Base-by-base conservation (phyloP, 345 rosid genomes). In the Alliaria petiolata region DNA sequence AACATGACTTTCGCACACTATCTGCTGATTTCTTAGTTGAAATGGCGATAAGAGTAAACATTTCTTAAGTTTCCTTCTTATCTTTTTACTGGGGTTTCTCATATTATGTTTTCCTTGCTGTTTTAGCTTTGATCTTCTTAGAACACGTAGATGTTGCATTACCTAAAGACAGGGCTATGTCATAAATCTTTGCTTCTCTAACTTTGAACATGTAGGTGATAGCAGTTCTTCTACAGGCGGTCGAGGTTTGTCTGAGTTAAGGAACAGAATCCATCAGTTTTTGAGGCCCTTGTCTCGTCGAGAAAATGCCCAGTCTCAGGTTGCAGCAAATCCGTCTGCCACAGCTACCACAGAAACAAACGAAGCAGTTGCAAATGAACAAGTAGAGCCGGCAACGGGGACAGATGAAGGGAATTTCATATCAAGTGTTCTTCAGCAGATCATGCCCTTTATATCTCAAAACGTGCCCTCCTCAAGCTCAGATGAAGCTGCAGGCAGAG, bases 391-490 rank as follows among this genome's bases (percentile, higher is more conserved):
- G 15, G 20, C 79, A 52, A 68, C 54, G 17, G 75, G 46, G 20
- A 77, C 68, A 4, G 83, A 77, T 28, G 85, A 84, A 62, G 88
- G 83, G 44, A 53, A 70, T 15, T 83, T 81, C 45, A 36, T 84
- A 66, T 83, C 90, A 31, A 79, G 75, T 71, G 35, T 84, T 56
- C 88, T 86, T 68, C 86, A 65, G 34, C 83, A 81, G 68, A 81
- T 84, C 65, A 79, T 84, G 81, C 90, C 90, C 8, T 35, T 72
- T 8, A 74, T 86, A 65, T 63, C 81, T 56, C 82, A 82, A 50
- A 72, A 68, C 65, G 66, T 55, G 12, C 53, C 46, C 22, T 55
- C 69, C 39, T 35, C 71, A 30, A 70, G 71, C 47, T 54, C 77
- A 66, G 71, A 20, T 59, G 76, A 51, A 61, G 47, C 62, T 44